Conservation (phyloP, 306 rosid species). For the Mimosa pudica region DNA sequence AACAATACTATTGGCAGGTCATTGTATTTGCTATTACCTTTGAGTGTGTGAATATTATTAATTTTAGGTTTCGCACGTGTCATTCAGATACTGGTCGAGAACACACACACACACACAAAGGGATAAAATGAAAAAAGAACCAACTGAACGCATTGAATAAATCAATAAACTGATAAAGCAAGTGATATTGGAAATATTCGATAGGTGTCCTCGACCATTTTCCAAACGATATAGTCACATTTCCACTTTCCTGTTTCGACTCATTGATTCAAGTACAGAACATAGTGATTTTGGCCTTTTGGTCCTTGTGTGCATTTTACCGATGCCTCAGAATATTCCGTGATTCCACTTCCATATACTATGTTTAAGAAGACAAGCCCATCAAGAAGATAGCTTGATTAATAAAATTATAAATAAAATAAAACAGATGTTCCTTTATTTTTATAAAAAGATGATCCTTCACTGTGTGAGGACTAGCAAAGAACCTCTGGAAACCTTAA, state of each 20-base stretch:
- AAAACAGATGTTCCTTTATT: no score
- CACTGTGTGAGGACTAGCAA: neutral
- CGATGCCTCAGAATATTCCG: neutral
- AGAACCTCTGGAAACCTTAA: neutral
- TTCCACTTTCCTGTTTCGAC: neutral
- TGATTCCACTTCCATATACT: neutral
- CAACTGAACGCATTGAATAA: neutral
- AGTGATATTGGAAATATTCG: no score
- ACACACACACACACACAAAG: neutral
- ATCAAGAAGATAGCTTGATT: no score
- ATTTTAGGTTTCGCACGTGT: neutral
- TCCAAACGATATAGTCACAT: neutral
- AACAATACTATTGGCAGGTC: neutral
- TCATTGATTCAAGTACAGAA: neutral
- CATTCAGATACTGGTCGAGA: neutral
- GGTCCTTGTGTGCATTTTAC: constrained; percentile 4
- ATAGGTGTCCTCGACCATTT: neutral
- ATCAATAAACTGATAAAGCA: no score
- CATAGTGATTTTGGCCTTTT: constrained; percentile 3
- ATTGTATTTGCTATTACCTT: neutral
- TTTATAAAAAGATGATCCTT: no score
- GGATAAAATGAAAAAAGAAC: neutral
- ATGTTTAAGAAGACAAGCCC: no score
- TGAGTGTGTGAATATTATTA: neutral
- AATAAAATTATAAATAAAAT: no score